These are phyloP conservation scores for Cyanidiococcus yangmingshanensis DNA, from an alignment of 23 red algal species.

Conservation along the genomic window DNA sequence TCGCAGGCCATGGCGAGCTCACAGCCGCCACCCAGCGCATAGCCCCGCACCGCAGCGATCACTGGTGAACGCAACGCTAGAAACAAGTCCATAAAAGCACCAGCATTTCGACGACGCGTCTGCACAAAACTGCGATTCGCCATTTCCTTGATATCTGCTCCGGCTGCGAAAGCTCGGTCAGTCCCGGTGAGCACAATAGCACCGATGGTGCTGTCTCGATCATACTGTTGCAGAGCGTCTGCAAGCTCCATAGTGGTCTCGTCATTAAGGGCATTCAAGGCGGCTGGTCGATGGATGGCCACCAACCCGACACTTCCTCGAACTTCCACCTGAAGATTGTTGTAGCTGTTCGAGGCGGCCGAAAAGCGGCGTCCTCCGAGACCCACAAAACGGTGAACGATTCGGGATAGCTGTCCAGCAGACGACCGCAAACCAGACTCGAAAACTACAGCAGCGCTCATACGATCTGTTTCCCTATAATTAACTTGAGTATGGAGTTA, in stretches of 20 bases:
- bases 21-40: conserved; percentile 93
- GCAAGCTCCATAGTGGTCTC: conserved; percentile 46
- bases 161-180: conserved; percentile 71
- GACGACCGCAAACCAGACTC: too few species aligned
- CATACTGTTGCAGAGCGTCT: conserved; percentile 54
- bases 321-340: conserved; percentile 31
- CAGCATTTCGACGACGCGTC: conserved; percentile 26
- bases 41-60: conserved; percentile 81
- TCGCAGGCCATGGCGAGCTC: conserved; percentile 88
- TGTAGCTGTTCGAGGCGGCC: conserved; percentile 12
- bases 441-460: too few species aligned
- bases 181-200: conserved; percentile 85
- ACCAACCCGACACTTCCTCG: conserved; percentile 54
- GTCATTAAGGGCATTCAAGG: conserved; percentile 72
- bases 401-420: too few species aligned
- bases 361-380: too few species aligned
- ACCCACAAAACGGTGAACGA: too few species aligned
- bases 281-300: conserved; percentile 60
- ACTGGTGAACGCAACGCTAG: conserved; percentile 52
- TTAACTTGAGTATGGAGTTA: too few species aligned
- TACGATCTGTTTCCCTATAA: too few species aligned
- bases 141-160: conserved; percentile 86
- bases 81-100: conserved; percentile 52
- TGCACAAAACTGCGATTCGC: conserved; percentile 40
- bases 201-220: conserved; percentile 51